Evolutionary conservation across 768 basidiomycete species (phyloP).

Genomic region (Gloeopeniophorella convolvens): DNA sequence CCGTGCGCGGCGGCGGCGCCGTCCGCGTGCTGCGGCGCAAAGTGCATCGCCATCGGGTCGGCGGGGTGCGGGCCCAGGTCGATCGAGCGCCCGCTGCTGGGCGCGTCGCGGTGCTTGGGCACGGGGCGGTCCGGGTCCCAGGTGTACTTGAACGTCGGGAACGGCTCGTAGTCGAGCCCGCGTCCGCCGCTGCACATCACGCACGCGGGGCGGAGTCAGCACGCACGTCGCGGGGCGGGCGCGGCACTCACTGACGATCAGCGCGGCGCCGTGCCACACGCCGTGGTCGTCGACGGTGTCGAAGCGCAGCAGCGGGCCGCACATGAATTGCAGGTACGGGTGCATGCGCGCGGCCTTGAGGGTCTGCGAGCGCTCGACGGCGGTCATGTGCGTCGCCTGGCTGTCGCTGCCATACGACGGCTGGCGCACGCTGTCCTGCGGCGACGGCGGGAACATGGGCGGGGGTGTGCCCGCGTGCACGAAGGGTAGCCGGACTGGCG

Average conservation of each 20-base stretch:
- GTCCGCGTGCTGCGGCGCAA: not conserved
- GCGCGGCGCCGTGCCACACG: constrained; percentile 81
- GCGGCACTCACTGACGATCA: constrained; percentile 74
- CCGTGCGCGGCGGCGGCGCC: not conserved
- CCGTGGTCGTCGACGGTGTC: constrained; percentile 77
- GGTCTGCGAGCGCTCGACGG: constrained; percentile 59
- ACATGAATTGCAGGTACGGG: constrained; percentile 87
- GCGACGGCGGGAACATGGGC: constrained; percentile 5
- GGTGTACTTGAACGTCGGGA: constrained; percentile 59
- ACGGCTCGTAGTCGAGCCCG: constrained; percentile 74
- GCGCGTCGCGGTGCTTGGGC: constrained; percentile 7
- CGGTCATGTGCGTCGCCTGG: constrained; percentile 44
- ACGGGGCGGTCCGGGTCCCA: constrained; percentile 57
- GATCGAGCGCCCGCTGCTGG: constrained; percentile 33
- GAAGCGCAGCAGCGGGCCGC: constrained; percentile 83
- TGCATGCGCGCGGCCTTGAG: constrained; percentile 61
- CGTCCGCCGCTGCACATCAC: constrained; percentile 72
- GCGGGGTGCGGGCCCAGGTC: constrained; percentile 70
- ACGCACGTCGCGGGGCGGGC: not conserved
- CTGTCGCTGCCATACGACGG: constrained; percentile 22
- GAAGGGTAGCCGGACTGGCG: constrained; percentile 9
- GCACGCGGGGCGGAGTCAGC: not conserved
- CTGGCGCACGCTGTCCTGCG: not conserved
- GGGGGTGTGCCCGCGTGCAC: not conserved
- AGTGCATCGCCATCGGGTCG: constrained; percentile 51